Percentiles rank a stretch among this genome's conserved stretches.
phyloP scores from a whole-genome alignment of 2,329 filamentous ascomycete genomes.

The Penicillium sclerotiorum region DNA sequence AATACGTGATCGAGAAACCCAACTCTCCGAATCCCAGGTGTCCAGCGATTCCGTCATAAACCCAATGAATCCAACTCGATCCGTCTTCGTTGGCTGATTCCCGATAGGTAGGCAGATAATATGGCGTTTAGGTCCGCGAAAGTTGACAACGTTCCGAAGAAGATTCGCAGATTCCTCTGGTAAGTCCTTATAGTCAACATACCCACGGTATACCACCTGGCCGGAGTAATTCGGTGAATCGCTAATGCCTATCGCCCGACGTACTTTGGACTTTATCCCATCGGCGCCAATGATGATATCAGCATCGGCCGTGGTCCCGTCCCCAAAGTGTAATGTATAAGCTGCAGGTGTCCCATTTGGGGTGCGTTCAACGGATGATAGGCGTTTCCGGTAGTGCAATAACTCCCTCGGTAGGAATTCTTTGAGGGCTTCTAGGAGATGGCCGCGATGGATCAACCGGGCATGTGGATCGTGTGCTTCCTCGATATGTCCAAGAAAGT shows the following conservation, averaged over 20 bases:
- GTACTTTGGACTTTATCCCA: conserved; percentile 53
- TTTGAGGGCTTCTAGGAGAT: conserved; percentile 39
- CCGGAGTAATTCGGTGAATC: conserved; percentile 38
- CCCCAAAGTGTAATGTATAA: conserved; percentile 46
- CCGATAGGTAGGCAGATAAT: conserved; percentile 41
- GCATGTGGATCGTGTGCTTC: conserved; percentile 30
- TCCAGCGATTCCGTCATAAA: conserved; percentile 43
- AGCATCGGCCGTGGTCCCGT: conserved; percentile 46
- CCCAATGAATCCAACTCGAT: conserved; percentile 37
- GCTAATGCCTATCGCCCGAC: conserved; percentile 33
- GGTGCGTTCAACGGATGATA: conserved; percentile 24
- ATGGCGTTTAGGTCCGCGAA: conserved; percentile 34
- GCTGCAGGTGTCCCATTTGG: conserved; percentile 21
- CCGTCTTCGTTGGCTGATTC: conserved; percentile 35
- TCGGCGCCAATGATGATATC: conserved; percentile 52
- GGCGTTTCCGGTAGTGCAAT: conserved; percentile 30
- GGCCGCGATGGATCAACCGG: conserved; percentile 34
- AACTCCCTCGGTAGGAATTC: conserved; percentile 29
- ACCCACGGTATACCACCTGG: conserved; percentile 42
- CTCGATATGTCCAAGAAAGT: conserved; percentile 30
- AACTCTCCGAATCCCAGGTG: conserved; percentile 38
- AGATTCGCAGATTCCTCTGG: conserved; percentile 31
- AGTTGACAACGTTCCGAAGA: conserved; percentile 38
- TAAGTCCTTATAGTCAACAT: conserved; percentile 37
- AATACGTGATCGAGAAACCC: conserved; percentile 36